Evolutionary conservation across 139 green algal species (phyloP), one percentile per base, ranked within the genome.

Genomic region (Chlamydomonas sp.): DNA sequence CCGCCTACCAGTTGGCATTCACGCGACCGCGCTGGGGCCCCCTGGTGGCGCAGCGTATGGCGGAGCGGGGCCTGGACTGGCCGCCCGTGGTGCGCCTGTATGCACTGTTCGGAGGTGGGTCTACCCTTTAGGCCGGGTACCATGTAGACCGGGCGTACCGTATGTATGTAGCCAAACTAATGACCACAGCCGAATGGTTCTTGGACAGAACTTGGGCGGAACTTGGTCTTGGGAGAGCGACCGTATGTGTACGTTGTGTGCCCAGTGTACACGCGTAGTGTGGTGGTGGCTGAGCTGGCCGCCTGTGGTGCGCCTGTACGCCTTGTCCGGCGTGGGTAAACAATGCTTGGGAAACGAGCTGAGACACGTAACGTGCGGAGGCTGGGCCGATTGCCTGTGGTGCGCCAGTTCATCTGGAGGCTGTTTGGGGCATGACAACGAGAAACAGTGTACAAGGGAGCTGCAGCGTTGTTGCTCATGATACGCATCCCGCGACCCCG

Each of bases 101-200:
- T 31, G 79, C 67, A 83, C 16, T 72, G 66, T 86, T 90, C 58
- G 72, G 79, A 60, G 82, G 82, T 87, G 71, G 20, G 78, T 62
- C 62, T 18, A 72, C 59, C 31, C 12, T 63, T 10, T 71, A 18
- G 10, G 66, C 10, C 10, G 10, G 10, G 66, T 71, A 18, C 66
- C 9, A 18, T 71, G 10, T 14, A 10, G 66, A 18, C 10, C 10
- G 66, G 66, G 10, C 66, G 12, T 71, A 14, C 66, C 9, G 66
- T 14, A 71, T 71, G 66, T 14, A 18, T 71, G 66, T 71, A 18
- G 10, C 10, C 66, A 71, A 18, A 71, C 66, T 10, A 10, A 14
- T 71, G 66, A 71, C 10, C 10, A 71, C 12, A 71, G 66, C 31
- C 31, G 31, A 49, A 49, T 49, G 31, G 31, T 49, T 49, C 31